Evolutionary conservation across 495 filamentous ascomycete genomes (phyloP).

Genomic region (Neurospora tetraspora): DNA sequence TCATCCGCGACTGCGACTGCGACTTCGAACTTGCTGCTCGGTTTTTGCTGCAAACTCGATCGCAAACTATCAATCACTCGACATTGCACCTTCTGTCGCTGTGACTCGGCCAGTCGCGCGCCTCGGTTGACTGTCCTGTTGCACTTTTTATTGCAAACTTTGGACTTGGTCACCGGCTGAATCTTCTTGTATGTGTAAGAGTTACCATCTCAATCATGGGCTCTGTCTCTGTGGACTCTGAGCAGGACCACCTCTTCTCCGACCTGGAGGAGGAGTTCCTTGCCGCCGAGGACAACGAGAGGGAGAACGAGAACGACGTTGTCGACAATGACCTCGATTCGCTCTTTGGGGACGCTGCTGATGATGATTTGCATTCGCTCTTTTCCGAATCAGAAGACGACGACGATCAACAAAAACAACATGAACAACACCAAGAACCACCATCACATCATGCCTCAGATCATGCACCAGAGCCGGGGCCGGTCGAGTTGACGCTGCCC

Average conservation of each 20-base stretch:
- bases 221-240: conserved; percentile 15
- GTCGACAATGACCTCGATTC: conserved; percentile 13
- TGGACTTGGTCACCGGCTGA: not conserved
- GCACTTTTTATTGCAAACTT: not conserved
- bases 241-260: conserved; percentile 34
- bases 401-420: not conserved
- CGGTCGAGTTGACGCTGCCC: not conserved
- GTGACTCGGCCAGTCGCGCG: not conserved
- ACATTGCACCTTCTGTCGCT: not conserved
- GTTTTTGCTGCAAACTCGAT: not conserved
- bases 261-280: conserved; percentile 32
- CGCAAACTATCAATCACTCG: not conserved
- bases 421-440: conserved; percentile 4
- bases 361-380: conserved; percentile 13
- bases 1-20: not conserved
- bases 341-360: conserved; percentile 13
- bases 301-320: not conserved
- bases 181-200: not conserved
- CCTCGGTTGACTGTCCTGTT: not conserved
- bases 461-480: conserved; percentile 3
- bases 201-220: conserved; percentile 20
- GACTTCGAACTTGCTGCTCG: not conserved
- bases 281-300: conserved; percentile 40
- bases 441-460: not conserved
- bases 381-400: conserved; percentile 10